A percentile compares a stretch with the other conserved stretches of the same genome.
phyloP scores from a whole-genome alignment of 2,329 filamentous ascomycete species.

The Aureobasidium subglaciale region DNA sequence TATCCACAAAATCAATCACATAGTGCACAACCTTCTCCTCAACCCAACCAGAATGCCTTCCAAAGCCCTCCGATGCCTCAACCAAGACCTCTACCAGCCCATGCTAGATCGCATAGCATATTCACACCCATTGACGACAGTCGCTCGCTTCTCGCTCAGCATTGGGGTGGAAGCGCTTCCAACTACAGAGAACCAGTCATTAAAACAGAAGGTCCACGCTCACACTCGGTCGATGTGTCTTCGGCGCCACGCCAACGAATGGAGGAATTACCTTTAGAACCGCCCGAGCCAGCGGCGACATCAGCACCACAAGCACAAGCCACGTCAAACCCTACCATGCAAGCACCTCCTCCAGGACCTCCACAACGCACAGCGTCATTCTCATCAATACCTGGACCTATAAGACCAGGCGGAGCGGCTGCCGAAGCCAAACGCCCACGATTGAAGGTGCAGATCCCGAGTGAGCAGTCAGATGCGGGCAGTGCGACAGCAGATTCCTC shows the following conservation, averaged over 20 bases:
- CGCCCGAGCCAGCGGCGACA: background rate
- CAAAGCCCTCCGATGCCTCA: conserved; percentile 49
- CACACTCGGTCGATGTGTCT: conserved; percentile 59
- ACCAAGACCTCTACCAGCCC: conserved; percentile 55
- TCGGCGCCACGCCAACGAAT: conserved; percentile 43
- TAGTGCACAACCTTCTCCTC: conserved; percentile 41
- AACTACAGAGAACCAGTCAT: conserved; percentile 40
- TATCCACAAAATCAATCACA: conserved; percentile 43
- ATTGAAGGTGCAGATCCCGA: conserved; percentile 90
- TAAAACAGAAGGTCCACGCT: conserved; percentile 44
- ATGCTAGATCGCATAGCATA: conserved; percentile 75
- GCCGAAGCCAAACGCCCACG: conserved; percentile 66
- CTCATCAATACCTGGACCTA: conserved; percentile 61
- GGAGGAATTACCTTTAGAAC: conserved; percentile 40
- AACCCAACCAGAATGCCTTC: conserved; percentile 47
- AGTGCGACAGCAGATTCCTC: conserved; percentile 66
- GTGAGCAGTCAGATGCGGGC: conserved; percentile 69
- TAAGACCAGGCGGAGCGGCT: conserved; percentile 69
- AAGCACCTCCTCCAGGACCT: conserved; percentile 28
- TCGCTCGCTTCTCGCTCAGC: conserved; percentile 77
- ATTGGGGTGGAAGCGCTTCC: conserved; percentile 54
- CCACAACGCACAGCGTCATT: conserved; percentile 49
- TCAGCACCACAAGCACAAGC: background rate
- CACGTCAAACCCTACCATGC: conserved; percentile 14
- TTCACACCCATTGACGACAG: conserved; percentile 97